These are phyloP conservation scores for Boletus huronensis DNA, from an alignment of 768 basidiomycete genomes.

Conservation along the genomic window DNA sequence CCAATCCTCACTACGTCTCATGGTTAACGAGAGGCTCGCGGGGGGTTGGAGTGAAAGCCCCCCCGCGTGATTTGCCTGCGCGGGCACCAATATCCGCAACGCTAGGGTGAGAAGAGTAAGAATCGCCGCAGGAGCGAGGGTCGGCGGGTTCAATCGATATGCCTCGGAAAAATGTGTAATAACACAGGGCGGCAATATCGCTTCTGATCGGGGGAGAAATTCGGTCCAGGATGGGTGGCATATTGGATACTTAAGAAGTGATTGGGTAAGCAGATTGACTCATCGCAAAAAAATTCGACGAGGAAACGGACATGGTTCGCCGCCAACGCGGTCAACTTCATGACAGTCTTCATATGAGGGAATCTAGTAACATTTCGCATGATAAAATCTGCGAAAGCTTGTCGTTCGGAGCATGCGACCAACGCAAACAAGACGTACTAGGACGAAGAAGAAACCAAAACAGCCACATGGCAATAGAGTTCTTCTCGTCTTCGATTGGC, in stretches of 20 bases:
- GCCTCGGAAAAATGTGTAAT: slow-evolving; percentile 44
- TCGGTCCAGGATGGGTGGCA: slow-evolving; percentile 56
- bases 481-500: slow-evolving; percentile 52
- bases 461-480: slow-evolving; percentile 71
- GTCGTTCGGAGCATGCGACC: neutral
- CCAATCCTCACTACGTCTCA: slow-evolving; percentile 51
- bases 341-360: slow-evolving; percentile 45
- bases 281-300: slow-evolving; percentile 17
- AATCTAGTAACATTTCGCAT: slow-evolving; percentile 36
- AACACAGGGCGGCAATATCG: slow-evolving; percentile 13
- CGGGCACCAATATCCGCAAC: slow-evolving; percentile 17
- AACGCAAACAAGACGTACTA: slow-evolving; percentile 39
- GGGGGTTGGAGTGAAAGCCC: slow-evolving; percentile 13
- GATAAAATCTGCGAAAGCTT: slow-evolving; percentile 45
- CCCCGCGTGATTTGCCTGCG: neutral
- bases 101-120: slow-evolving; percentile 62
- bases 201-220: slow-evolving; percentile 40
- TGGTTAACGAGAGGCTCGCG: slow-evolving; percentile 3
- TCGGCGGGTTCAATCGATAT: slow-evolving; percentile 50
- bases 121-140: slow-evolving; percentile 68
- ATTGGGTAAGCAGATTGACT: slow-evolving; percentile 3
- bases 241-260: slow-evolving; percentile 54
- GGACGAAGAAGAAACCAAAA: slow-evolving; percentile 69
- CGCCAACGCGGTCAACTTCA: slow-evolving; percentile 63
- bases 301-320: slow-evolving; percentile 52